These are phyloP conservation scores for Macrotyloma uniflorum DNA, from an alignment of 306 rosid species.

Conservation along the genomic window DNA sequence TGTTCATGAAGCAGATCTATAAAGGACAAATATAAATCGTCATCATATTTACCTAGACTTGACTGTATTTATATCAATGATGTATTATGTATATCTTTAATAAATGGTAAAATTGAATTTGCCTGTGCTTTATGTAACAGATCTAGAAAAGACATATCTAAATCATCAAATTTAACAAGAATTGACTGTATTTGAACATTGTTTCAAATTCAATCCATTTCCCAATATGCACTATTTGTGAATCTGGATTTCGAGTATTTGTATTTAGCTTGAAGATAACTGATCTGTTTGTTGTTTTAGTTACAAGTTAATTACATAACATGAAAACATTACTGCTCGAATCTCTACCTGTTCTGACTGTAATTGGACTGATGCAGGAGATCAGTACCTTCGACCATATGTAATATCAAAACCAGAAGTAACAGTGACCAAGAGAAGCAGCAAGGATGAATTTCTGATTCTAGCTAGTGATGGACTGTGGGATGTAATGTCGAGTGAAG, in stretches of 20 bases:
- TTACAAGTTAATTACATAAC: background rate
- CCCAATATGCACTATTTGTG: background rate
- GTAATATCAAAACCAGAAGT: constrained; percentile 90
- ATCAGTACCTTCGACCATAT: constrained; percentile 74
- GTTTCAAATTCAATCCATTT: background rate
- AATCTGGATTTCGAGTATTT: background rate
- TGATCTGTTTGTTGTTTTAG: background rate
- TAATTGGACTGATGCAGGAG: constrained; percentile 54
- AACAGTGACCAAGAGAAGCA: constrained; percentile 65
- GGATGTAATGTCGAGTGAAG: constrained; percentile 74
- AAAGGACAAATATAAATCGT: background rate
- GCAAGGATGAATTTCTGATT: constrained; percentile 75
- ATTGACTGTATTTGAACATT: background rate
- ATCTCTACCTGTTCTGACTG: background rate
- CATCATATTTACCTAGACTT: no score
- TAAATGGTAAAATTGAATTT: background rate
- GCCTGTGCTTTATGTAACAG: background rate
- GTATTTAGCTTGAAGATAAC: background rate
- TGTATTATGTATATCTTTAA: background rate
- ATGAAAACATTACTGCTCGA: background rate
- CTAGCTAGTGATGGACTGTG: constrained; percentile 92
- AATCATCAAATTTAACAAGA: background rate
- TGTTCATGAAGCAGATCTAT: background rate
- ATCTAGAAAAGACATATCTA: background rate
- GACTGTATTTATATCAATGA: background rate